A percentile compares a stretch with the other conserved stretches of the same genome.
Conservation (phyloP, 495 filamentous ascomycete species). For the Symbiotaphrina buchneri region DNA sequence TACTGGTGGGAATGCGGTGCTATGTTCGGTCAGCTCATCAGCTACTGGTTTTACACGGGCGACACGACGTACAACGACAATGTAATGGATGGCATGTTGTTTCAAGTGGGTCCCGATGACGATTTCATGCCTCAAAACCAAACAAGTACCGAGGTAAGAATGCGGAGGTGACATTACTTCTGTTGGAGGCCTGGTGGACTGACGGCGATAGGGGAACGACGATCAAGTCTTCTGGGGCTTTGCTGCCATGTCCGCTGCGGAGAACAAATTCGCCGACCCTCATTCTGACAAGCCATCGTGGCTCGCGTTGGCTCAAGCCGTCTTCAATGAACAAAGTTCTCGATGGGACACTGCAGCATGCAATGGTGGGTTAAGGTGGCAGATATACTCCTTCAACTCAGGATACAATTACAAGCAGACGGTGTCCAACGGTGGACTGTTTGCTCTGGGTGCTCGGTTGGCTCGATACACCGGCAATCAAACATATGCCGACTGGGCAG, state of each 20-base stretch:
- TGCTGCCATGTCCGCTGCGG: constrained; percentile 60
- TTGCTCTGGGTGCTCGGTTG: constrained; percentile 61
- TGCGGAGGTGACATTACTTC: constrained; percentile 7
- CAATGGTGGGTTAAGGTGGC: constrained; percentile 64
- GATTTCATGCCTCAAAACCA: constrained; percentile 66
- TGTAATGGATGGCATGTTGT: constrained; percentile 40
- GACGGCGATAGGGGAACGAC: constrained; percentile 40
- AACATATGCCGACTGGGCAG: constrained; percentile 57
- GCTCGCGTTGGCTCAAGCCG: constrained; percentile 16
- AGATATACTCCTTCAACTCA: constrained; percentile 59
- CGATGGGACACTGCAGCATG: constrained; percentile 53
- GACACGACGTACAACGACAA: constrained; percentile 51
- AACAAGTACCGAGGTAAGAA: constrained; percentile 25
- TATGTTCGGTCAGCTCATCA: constrained; percentile 53
- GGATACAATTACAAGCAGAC: constrained; percentile 70
- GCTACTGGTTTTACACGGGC: constrained; percentile 69
- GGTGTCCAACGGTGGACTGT: constrained; percentile 57
- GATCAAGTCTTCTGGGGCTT: constrained; percentile 80
- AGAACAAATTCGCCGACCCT: constrained; percentile 38
- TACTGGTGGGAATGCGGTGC: constrained; percentile 72
- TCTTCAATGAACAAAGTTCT: constrained; percentile 40
- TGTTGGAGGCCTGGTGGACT: neutral
- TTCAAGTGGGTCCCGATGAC: constrained; percentile 40
- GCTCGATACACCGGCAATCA: constrained; percentile 53
- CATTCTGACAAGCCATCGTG: constrained; percentile 7